Conservation (phyloP, 2,329 filamentous ascomycete genomes). For the Alternaria triticimaculans region DNA sequence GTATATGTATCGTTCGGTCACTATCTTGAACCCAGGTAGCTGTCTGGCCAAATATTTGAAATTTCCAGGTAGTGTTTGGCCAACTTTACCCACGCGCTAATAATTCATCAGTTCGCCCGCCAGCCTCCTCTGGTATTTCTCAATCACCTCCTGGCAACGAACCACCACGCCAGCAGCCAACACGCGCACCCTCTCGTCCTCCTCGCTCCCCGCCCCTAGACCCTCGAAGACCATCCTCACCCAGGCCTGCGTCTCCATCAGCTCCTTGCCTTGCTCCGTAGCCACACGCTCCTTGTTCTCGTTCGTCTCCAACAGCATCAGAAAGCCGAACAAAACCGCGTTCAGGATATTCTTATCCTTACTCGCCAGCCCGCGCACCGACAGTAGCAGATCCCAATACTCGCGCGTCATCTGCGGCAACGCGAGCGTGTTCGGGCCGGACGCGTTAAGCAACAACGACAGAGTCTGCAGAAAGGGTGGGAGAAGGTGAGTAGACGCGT, state of each 20-base stretch:
- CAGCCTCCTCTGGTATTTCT: constrained; percentile 78
- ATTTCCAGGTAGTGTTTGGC: background rate
- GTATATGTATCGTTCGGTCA: background rate
- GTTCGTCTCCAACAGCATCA: constrained; percentile 84
- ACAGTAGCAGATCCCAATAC: constrained; percentile 81
- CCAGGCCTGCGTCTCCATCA: constrained; percentile 91
- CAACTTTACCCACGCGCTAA: constrained; percentile 11
- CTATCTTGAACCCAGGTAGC: background rate
- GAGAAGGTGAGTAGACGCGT: constrained; percentile 77
- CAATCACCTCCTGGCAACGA: constrained; percentile 78
- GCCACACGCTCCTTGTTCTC: constrained; percentile 75
- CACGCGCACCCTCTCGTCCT: constrained; percentile 82
- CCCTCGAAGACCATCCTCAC: constrained; percentile 74
- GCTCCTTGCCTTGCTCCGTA: constrained; percentile 73
- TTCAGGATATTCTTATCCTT: constrained; percentile 71
- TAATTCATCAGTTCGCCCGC: constrained; percentile 70
- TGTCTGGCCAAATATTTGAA: too few species aligned
- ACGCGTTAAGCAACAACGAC: constrained; percentile 79
- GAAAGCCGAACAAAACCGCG: constrained; percentile 77
- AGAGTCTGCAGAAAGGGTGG: constrained; percentile 85
- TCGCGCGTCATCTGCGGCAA: constrained; percentile 83
- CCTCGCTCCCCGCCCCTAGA: constrained; percentile 54
- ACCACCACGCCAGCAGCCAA: constrained; percentile 79
- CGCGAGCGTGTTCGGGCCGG: constrained; percentile 77
- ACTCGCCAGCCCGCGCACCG: constrained; percentile 61